phyloP scores from a whole-genome alignment of 2,329 filamentous ascomycete species.

The Leptographium wingfieldii region DNA sequence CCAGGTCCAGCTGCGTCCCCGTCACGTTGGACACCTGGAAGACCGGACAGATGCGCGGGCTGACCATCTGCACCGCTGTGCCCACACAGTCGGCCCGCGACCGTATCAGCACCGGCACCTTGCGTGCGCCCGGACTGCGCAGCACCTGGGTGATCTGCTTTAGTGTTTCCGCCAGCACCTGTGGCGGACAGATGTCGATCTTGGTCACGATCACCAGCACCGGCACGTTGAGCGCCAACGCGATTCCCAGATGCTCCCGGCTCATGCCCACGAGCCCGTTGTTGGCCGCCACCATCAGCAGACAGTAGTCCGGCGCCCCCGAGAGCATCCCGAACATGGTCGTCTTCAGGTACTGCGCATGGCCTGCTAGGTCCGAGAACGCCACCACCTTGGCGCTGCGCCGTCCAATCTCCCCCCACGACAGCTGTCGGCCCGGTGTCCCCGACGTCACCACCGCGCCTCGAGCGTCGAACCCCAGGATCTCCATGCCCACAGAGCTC shows the following conservation, averaged over 20 bases:
- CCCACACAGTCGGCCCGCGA: conserved; percentile 84
- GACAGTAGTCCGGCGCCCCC: conserved; percentile 91
- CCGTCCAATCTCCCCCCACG: conserved; percentile 96
- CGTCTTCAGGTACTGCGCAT: conserved; percentile 88
- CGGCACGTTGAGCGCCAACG: conserved; percentile 85
- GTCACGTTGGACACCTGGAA: conserved; percentile 99
- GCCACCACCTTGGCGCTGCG: conserved; percentile 93
- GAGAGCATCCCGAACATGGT: conserved; percentile 93
- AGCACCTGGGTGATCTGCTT: conserved; percentile 85
- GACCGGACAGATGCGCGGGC: conserved; percentile 86
- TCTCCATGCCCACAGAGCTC: conserved; percentile 96
- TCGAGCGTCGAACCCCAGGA: conserved; percentile 87
- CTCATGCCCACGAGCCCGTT: conserved; percentile 97
- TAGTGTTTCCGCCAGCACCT: conserved; percentile 89
- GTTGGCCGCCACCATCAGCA: conserved; percentile 97
- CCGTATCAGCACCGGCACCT: conserved; percentile 94
- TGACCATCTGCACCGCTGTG: conserved; percentile 92
- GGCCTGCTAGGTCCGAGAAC: conserved; percentile 89
- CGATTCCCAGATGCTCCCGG: conserved; percentile 93
- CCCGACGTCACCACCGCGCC: conserved; percentile 74
- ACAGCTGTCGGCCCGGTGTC: conserved; percentile 68
- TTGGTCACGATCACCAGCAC: conserved; percentile 98
- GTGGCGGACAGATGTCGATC: conserved; percentile 93
- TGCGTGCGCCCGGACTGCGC: conserved; percentile 83
- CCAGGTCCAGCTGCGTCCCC: conserved; percentile 77